phyloP scores from a whole-genome alignment of 257 asterid species.

The Asclepias syriaca region DNA sequence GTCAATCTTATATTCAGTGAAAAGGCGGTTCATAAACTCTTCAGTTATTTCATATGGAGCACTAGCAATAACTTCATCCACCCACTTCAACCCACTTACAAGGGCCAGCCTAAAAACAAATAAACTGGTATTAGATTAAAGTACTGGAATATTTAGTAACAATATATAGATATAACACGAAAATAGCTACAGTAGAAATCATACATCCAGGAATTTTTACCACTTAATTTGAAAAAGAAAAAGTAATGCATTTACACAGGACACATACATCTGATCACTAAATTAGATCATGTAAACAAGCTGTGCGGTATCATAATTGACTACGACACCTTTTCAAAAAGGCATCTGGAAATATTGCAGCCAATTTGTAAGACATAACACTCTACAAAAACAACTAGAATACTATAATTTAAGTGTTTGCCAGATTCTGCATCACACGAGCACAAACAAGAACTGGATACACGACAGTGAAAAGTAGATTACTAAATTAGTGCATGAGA shows the following conservation, averaged over 20 bases:
- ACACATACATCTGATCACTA: background rate
- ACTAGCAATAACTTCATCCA: conserved; percentile 87
- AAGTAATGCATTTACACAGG: background rate
- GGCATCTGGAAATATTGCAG: background rate
- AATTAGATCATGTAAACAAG: background rate
- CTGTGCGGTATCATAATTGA: too few relatives aligned
- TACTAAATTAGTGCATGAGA: background rate
- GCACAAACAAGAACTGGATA: background rate
- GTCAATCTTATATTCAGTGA: conserved; percentile 82
- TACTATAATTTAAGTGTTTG: background rate
- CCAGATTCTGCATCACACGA: background rate
- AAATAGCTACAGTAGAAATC: background rate
- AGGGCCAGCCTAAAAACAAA: conserved; percentile 54
- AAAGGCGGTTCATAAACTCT: conserved; percentile 79
- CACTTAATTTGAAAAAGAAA: background rate
- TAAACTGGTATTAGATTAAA: conserved; percentile 23
- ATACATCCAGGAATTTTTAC: background rate
- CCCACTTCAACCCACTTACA: conserved; percentile 95
- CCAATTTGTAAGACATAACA: background rate
- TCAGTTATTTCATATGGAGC: conserved; percentile 91
- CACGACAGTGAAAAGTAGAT: background rate
- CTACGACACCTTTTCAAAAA: background rate
- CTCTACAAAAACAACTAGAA: background rate
- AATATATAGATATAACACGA: conserved; percentile 8
- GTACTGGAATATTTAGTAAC: conserved; percentile 10